These are phyloP conservation scores for Xylariaceae sp. DNA, from an alignment of 2,329 filamentous ascomycete genomes.

Conservation along the genomic window DNA sequence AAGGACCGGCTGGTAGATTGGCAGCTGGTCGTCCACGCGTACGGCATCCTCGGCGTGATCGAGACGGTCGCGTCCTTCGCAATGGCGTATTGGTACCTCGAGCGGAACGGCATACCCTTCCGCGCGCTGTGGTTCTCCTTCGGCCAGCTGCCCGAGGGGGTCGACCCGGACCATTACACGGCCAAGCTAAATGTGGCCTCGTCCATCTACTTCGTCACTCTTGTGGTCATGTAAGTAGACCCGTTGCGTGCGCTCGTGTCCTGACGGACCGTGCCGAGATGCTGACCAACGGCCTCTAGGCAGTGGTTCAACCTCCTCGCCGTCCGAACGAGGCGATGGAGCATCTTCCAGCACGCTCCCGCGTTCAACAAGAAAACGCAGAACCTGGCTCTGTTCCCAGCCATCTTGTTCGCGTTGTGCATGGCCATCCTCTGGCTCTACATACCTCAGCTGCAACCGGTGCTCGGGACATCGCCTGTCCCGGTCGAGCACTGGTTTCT, in stretches of 20 bases:
- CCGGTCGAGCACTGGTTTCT: constrained; percentile 71
- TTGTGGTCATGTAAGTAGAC: constrained; percentile 62
- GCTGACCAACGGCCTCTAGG: too few species aligned
- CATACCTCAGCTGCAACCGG: constrained; percentile 54
- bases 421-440: constrained; percentile 68
- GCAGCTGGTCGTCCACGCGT: constrained; percentile 64
- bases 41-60: constrained; percentile 61
- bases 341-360: constrained; percentile 66
- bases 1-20: constrained; percentile 67
- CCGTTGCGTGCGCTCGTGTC: background rate
- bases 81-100: constrained; percentile 61
- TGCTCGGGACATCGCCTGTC: constrained; percentile 53
- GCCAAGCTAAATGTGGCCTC: constrained; percentile 55
- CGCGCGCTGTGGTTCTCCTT: constrained; percentile 60
- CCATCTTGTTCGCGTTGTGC: constrained; percentile 59
- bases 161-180: constrained; percentile 46
- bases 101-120: constrained; percentile 58
- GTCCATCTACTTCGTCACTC: constrained; percentile 71
- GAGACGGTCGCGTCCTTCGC: constrained; percentile 54
- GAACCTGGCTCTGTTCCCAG: constrained; percentile 63
- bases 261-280: too few species aligned
- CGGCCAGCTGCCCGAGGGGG: constrained; percentile 41
- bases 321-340: constrained; percentile 56
- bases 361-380: constrained; percentile 55
- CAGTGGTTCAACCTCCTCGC: constrained; percentile 72